A percentile compares a stretch with the other conserved stretches of the same genome.
Conservation (phyloP, 1,284 basidiomycete genomes). For the Stygiomarasmius scandens region DNA sequence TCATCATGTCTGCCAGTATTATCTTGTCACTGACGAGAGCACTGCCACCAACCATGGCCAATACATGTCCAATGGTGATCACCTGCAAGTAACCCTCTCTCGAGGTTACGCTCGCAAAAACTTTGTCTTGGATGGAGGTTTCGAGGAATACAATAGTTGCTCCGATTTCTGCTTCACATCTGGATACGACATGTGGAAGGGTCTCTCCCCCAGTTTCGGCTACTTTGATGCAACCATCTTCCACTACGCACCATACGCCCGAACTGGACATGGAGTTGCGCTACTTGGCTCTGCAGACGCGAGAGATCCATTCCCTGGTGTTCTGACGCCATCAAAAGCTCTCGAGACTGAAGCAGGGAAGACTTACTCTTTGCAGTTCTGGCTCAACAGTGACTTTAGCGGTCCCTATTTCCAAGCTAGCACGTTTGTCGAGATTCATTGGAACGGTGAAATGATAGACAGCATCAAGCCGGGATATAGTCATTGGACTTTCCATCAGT, state of each 20-base stretch:
- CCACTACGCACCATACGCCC: constrained; percentile 35
- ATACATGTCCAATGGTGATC: background rate
- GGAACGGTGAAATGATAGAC: constrained; percentile 32
- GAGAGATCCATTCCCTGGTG: constrained; percentile 18
- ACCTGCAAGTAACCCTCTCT: constrained; percentile 4
- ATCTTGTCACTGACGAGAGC: constrained; percentile 11
- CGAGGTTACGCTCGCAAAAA: constrained; percentile 35
- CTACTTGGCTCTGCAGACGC: constrained; percentile 36
- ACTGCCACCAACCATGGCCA: constrained; percentile 19
- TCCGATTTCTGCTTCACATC: constrained; percentile 34
- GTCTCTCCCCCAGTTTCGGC: constrained; percentile 31
- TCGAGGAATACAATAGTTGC: constrained; percentile 32
- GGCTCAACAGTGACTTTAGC: constrained; percentile 36
- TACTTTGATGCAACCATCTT: constrained; percentile 37
- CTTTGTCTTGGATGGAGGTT: constrained; percentile 34
- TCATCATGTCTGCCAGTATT: constrained; percentile 27
- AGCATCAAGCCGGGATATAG: constrained; percentile 32
- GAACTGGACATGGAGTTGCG: constrained; percentile 30
- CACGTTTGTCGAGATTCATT: constrained; percentile 34
- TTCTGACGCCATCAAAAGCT: constrained; percentile 18
- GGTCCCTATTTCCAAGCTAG: constrained; percentile 26
- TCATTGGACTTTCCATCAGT: constrained; percentile 30
- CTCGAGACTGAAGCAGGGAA: constrained; percentile 30
- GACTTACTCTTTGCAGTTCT: constrained; percentile 37
- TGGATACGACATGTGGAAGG: constrained; percentile 31